Conservation (phyloP, 345 rosid species). For the Abelmoschus esculentus region DNA sequence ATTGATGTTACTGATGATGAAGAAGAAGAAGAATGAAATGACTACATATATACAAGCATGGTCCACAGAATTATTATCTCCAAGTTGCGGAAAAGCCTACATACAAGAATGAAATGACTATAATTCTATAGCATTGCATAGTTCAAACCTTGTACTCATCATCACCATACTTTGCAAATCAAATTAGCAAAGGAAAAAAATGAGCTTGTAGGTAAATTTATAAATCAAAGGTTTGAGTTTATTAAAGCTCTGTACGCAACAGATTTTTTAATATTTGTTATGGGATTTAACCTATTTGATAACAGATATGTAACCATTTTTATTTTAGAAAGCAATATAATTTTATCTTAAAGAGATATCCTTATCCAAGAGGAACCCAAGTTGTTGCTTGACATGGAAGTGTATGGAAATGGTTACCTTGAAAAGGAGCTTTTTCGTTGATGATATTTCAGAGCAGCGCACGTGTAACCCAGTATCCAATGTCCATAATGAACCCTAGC, state of each 20-base stretch:
- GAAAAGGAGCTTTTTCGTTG: slow-evolving; percentile 43
- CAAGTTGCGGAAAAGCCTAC: slow-evolving; percentile 14
- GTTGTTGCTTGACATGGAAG: slow-evolving; percentile 19
- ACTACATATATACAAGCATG: background rate
- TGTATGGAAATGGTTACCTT: slow-evolving; percentile 30
- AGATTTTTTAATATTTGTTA: no score
- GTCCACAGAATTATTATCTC: slow-evolving; percentile 28
- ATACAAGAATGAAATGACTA: background rate
- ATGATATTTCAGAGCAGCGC: slow-evolving; percentile 26
- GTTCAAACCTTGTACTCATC: no score
- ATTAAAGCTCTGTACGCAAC: no score
- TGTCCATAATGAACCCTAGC: slow-evolving; percentile 31
- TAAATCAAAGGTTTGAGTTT: no score
- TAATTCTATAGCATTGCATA: no score
- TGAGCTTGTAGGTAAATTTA: no score
- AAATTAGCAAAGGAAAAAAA: no score
- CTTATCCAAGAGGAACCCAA: background rate
- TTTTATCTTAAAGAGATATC: background rate
- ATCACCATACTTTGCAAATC: no score
- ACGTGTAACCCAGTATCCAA: slow-evolving; percentile 56
- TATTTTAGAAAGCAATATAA: background rate
- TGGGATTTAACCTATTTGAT: no score
- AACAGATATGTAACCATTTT: no score
- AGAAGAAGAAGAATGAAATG: no score
- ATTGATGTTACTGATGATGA: no score